Evolutionary conservation across 1,139 yeast genomes (phyloP).

Genomic region (Candida glucosophila): DNA sequence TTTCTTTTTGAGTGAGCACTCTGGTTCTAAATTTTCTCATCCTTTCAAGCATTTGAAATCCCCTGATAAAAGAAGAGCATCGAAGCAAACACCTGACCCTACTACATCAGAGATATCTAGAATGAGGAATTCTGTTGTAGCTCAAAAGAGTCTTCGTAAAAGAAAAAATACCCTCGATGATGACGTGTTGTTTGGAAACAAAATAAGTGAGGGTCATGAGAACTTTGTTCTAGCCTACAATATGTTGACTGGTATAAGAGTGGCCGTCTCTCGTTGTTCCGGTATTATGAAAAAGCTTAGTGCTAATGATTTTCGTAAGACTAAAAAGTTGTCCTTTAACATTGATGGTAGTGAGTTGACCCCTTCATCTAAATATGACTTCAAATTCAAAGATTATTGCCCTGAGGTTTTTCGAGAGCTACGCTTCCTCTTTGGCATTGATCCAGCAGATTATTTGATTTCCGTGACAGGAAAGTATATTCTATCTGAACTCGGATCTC

Average conservation of each 20-base stretch:
- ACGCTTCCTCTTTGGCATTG: constrained; percentile 71
- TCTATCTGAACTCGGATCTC: constrained; percentile 86
- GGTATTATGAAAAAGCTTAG: constrained; percentile 71
- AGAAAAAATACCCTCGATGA: constrained; percentile 47
- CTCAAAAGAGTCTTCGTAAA: constrained; percentile 32
- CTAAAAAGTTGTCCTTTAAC: constrained; percentile 78
- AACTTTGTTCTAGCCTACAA: constrained; percentile 93
- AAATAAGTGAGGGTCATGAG: constrained; percentile 85
- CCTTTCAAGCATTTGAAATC: no score
- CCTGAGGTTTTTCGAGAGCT: constrained; percentile 92
- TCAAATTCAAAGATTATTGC: constrained; percentile 92
- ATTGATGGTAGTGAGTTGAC: constrained; percentile 83
- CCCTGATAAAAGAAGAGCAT: no score
- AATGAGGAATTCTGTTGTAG: constrained; percentile 35
- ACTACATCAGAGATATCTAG: constrained; percentile 32
- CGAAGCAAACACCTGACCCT: no score
- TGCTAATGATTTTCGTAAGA: constrained; percentile 60
- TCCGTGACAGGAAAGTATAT: constrained; percentile 91
- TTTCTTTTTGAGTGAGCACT: no score
- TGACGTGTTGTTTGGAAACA: constrained; percentile 65
- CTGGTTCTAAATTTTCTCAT: no score
- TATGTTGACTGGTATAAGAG: constrained; percentile 95
- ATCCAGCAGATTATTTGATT: constrained; percentile 91
- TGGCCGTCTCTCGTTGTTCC: constrained; percentile 87
- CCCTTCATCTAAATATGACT: constrained; percentile 89